Percentiles rank a stretch among this genome's conserved stretches.
Conservation (phyloP, 768 basidiomycete genomes). For the Termitomyces sp. region DNA sequence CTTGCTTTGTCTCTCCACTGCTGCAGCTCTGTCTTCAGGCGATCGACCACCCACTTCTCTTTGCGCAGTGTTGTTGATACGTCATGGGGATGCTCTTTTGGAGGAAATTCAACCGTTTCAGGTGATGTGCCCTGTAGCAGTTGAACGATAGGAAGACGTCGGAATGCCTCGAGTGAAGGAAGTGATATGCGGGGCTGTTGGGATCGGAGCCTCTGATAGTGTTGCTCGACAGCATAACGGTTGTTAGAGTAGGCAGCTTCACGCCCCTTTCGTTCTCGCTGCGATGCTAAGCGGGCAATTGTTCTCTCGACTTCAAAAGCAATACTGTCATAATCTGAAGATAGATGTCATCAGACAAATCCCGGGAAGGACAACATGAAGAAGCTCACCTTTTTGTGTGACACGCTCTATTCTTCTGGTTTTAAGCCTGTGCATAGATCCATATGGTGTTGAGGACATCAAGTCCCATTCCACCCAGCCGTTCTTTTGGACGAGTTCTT, state of each 20-base stretch:
- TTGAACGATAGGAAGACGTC: conserved; percentile 41
- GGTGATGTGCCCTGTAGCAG: conserved; percentile 28
- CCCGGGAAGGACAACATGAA: neutral
- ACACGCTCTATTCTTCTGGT: conserved; percentile 36
- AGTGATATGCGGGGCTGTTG: conserved; percentile 26
- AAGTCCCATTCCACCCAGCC: conserved; percentile 45
- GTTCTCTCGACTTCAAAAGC: conserved; percentile 20
- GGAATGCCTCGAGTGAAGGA: conserved; percentile 47
- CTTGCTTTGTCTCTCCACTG: conserved; percentile 47
- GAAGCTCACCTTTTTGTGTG: conserved; percentile 28
- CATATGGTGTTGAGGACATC: conserved; percentile 34
- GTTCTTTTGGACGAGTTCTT: conserved; percentile 25
- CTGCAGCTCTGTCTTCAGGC: conserved; percentile 41
- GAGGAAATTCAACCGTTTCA: conserved; percentile 5
- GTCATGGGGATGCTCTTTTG: neutral
- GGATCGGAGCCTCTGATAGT: conserved; percentile 44
- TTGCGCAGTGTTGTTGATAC: conserved; percentile 22
- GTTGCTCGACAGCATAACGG: conserved; percentile 32
- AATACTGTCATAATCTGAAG: conserved; percentile 28
- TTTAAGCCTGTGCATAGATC: conserved; percentile 33
- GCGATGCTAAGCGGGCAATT: conserved; percentile 21
- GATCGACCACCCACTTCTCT: conserved; percentile 27
- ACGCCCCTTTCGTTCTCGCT: conserved; percentile 15
- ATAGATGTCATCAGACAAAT: neutral
- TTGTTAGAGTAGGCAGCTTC: conserved; percentile 23